Evolutionary conservation across 805 yeast genomes (phyloP).

Genomic region (Candida vartiovaarae): DNA sequence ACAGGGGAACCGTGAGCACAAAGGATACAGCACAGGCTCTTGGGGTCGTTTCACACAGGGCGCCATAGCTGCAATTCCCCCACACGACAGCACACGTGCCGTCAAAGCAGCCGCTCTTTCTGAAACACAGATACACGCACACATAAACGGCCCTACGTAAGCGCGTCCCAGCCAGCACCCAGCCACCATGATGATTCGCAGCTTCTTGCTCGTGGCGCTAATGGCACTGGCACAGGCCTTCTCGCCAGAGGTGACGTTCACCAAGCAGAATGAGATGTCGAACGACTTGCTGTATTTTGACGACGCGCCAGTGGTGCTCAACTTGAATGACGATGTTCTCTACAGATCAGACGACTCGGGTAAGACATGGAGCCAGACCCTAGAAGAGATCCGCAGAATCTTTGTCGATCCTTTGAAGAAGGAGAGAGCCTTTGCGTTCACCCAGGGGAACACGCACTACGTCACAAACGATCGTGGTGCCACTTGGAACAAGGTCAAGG

Average conservation of each 20-base stretch:
- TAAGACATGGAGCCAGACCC: constrained; percentile 31
- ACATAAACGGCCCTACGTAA: too few species aligned
- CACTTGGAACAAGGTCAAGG: constrained; percentile 31
- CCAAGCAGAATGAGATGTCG: constrained; percentile 7
- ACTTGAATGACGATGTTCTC: constrained; percentile 23
- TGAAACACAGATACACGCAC: too few species aligned
- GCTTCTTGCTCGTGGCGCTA: constrained; percentile 1
- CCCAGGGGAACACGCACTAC: constrained; percentile 28
- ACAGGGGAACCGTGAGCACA: too few species aligned
- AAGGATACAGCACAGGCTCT: too few species aligned
- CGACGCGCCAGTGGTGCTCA: constrained; percentile 24
- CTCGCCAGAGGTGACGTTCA: constrained; percentile 19
- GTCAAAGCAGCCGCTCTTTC: too few species aligned
- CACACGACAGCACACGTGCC: too few species aligned
- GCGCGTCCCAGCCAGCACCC: too few species aligned
- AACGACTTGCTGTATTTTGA: constrained; percentile 24
- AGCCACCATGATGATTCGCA: background rate
- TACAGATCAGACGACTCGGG: constrained; percentile 44
- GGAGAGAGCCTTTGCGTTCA: constrained; percentile 34
- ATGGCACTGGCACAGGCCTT: constrained; percentile 12
- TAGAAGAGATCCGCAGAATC: constrained; percentile 24
- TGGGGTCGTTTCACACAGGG: too few species aligned
- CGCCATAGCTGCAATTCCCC: too few species aligned
- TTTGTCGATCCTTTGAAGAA: constrained; percentile 30
- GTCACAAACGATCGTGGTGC: constrained; percentile 35